Percentiles rank a stretch among this genome's conserved stretches.
Evolutionary conservation across 1,284 basidiomycete species (phyloP).

Genomic region (Austroboletus niveus): DNA sequence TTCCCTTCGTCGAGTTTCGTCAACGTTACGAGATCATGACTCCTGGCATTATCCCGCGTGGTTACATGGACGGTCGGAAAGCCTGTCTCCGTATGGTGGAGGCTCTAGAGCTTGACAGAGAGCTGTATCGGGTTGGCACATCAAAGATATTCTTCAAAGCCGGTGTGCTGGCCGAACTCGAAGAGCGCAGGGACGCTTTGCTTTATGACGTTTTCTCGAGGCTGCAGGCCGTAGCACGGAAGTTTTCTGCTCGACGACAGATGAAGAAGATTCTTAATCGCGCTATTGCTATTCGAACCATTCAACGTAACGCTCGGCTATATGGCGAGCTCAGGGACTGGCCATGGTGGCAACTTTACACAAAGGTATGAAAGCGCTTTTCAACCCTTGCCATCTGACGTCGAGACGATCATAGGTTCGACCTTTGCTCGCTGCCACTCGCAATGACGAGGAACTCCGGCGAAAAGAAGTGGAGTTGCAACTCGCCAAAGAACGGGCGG

Average conservation of each 20-base stretch:
- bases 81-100: slow-evolving; percentile 93
- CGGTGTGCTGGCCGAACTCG: slow-evolving; percentile 95
- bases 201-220: slow-evolving; percentile 89
- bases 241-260: slow-evolving; percentile 84
- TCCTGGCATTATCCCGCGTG: slow-evolving; percentile 87
- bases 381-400: neutral
- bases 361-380: slow-evolving; percentile 54
- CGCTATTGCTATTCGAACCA: slow-evolving; percentile 86
- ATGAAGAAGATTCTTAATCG: slow-evolving; percentile 96
- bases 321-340: slow-evolving; percentile 90
- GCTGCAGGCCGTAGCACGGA: slow-evolving; percentile 84
- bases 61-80: slow-evolving; percentile 97
- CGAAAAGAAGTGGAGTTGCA: slow-evolving; percentile 86
- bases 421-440: slow-evolving; percentile 88
- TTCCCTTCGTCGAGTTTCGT: slow-evolving; percentile 96
- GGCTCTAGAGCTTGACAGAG: slow-evolving; percentile 83
- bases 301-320: slow-evolving; percentile 91
- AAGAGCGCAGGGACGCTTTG: slow-evolving; percentile 87
- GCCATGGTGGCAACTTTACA: slow-evolving; percentile 99
- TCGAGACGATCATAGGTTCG: slow-evolving; percentile 58
- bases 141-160: slow-evolving; percentile 99
- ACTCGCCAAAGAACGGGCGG: slow-evolving; percentile 80
- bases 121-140: slow-evolving; percentile 88
- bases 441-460: slow-evolving; percentile 90
- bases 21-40: slow-evolving; percentile 97